Evolutionary conservation across 2,329 filamentous ascomycete species (phyloP).

Genomic region (Epichloe typhina): DNA sequence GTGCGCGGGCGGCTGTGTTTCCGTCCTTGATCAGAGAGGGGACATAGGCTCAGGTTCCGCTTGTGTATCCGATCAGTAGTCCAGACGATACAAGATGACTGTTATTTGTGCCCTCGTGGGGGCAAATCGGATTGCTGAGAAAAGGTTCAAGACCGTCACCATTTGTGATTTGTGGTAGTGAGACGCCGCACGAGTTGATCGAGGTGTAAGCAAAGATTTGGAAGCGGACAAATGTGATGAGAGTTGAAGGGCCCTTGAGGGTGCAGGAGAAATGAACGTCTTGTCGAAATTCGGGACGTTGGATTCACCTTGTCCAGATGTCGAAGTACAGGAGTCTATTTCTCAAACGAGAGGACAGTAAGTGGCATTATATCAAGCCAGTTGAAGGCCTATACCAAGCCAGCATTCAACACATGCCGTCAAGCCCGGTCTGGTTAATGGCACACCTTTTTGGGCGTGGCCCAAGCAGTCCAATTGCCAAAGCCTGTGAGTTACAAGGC

Average conservation of each 20-base stretch:
- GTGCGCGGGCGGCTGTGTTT: conserved; percentile 1
- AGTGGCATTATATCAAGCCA: not conserved
- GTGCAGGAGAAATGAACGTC: not conserved
- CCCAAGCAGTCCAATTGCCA: not conserved
- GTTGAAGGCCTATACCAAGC: not conserved
- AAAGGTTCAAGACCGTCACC: not conserved
- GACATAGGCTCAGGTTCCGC: not conserved
- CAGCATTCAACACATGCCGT: not conserved
- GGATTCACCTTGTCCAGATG: not conserved
- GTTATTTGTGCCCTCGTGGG: not conserved
- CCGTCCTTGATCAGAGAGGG: not conserved
- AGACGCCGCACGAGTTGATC: not conserved
- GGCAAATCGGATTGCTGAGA: conserved; percentile 1
- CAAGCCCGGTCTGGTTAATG: not conserved
- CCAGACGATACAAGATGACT: not conserved
- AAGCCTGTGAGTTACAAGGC: not conserved
- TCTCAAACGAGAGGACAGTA: not conserved
- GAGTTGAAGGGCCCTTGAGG: not conserved
- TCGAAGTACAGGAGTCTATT: not conserved
- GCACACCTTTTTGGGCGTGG: not conserved
- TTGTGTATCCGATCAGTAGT: not conserved
- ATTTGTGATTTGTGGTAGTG: not conserved
- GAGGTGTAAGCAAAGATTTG: not conserved
- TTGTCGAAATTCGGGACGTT: not conserved
- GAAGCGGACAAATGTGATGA: not conserved